Conservation (phyloP, 2,329 filamentous ascomycete species). For the Microdochium nivale region DNA sequence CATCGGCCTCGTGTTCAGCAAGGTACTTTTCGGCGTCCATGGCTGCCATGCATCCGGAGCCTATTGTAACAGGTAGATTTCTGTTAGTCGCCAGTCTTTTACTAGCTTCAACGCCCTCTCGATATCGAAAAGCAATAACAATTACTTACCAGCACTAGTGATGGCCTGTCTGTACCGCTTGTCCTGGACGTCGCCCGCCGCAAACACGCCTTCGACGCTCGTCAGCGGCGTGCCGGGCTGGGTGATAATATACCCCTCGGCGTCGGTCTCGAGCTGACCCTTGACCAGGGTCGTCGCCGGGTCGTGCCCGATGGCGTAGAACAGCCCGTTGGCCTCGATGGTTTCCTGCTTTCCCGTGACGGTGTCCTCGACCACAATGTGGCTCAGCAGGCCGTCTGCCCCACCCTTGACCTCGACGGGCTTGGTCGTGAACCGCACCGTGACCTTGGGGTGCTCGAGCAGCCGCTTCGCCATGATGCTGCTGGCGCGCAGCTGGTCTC, state of each 20-base stretch:
- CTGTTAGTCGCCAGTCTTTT: slow-evolving; percentile 7
- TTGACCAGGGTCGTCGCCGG: slow-evolving; percentile 87
- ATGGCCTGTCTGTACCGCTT: slow-evolving; percentile 98
- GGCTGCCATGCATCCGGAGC: slow-evolving; percentile 89
- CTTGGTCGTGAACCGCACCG: slow-evolving; percentile 76
- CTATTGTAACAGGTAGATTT: slow-evolving; percentile 31
- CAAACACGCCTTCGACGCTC: slow-evolving; percentile 85
- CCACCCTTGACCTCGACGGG: slow-evolving; percentile 81
- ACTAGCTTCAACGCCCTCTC: slow-evolving; percentile 3
- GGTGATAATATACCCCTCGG: slow-evolving; percentile 85
- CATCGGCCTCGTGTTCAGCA: slow-evolving; percentile 59
- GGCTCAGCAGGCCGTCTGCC: slow-evolving; percentile 78
- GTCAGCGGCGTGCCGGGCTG: slow-evolving; percentile 83
- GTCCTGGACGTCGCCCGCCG: slow-evolving; percentile 95
- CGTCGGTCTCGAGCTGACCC: slow-evolving; percentile 79
- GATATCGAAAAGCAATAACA: neutral
- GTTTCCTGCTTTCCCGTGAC: slow-evolving; percentile 69
- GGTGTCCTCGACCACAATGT: slow-evolving; percentile 75
- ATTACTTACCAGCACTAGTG: slow-evolving; percentile 78
- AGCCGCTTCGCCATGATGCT: slow-evolving; percentile 88
- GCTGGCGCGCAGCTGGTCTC: slow-evolving; percentile 77
- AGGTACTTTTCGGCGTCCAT: slow-evolving; percentile 94
- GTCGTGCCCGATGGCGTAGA: slow-evolving; percentile 96
- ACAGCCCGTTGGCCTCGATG: slow-evolving; percentile 84
- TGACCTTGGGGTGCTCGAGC: slow-evolving; percentile 78